These are phyloP conservation scores for Corymbia maculata DNA, from an alignment of 345 rosid genomes.

Conservation along the genomic window DNA sequence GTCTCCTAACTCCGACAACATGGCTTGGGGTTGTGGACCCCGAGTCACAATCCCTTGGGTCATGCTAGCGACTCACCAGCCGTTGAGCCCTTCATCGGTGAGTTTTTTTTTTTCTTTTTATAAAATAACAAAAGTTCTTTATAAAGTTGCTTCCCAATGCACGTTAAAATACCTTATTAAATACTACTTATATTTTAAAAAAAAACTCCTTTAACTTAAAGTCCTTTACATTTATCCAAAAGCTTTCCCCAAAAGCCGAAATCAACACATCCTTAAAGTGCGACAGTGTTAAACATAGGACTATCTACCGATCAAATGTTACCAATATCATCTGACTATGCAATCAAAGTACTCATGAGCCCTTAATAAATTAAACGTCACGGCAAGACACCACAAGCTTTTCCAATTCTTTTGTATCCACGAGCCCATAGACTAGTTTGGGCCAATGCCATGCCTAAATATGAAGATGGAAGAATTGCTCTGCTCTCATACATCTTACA, in stretches of 20 bases:
- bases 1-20: no score
- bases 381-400: not conserved
- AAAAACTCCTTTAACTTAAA: not conserved
- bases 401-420: not conserved
- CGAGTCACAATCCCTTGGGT: no score
- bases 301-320: not conserved
- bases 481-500: not conserved
- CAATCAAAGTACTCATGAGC: not conserved
- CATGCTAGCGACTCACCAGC: no score
- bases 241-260: not conserved
- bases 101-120: no score
- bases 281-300: not conserved
- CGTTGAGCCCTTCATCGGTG: no score
- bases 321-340: not conserved
- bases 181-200: not conserved
- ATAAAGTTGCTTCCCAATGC: no score
- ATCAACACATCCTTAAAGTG: not conserved
- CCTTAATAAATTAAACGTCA: not conserved
- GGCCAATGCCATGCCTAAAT: not conserved
- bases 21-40: no score
- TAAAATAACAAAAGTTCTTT: no score
- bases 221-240: not conserved
- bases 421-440: not conserved
- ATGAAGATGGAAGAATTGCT: not conserved
- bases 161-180: not conserved